These are phyloP conservation scores for Hamigera avellanea DNA, from an alignment of 495 filamentous ascomycete genomes.

Conservation along the genomic window DNA sequence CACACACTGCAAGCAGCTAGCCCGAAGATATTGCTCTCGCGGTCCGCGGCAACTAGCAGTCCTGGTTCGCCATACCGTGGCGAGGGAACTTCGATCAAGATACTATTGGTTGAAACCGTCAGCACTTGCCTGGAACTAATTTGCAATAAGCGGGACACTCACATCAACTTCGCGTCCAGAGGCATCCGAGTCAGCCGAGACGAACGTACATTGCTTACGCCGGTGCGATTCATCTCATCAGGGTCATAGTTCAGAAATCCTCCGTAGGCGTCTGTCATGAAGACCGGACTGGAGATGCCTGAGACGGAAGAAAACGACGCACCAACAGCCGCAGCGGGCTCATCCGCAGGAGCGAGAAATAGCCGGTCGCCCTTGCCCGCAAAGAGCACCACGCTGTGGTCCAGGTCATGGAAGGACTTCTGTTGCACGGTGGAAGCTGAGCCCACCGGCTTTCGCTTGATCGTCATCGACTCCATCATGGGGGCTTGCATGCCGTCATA, in stretches of 20 bases:
- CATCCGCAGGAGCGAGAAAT: neutral
- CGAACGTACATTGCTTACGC: neutral
- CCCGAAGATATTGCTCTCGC: neutral
- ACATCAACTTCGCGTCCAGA: neutral
- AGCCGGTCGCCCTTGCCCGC: neutral
- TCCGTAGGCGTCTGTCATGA: neutral
- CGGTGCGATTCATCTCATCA: neutral
- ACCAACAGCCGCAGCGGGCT: neutral
- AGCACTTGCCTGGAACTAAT: no score
- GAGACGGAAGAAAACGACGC: neutral
- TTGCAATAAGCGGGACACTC: neutral
- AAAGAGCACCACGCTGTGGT: no score
- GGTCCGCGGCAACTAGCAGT: neutral
- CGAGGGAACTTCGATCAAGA: no score
- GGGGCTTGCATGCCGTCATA: no score
- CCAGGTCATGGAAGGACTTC: no score
- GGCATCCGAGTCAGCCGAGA: neutral
- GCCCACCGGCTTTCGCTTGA: no score
- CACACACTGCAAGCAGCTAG: neutral
- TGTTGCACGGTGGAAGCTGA: no score
- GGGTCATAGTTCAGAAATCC: neutral
- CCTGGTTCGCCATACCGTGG: no score
- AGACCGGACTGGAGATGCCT: neutral
- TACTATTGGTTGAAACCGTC: no score
- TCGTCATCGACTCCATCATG: no score